A percentile compares a stretch with the other conserved stretches of the same genome.
phyloP scores from a whole-genome alignment of 371 early-diverging fungal genomes.

The Apophysomyces ossiformis region DNA sequence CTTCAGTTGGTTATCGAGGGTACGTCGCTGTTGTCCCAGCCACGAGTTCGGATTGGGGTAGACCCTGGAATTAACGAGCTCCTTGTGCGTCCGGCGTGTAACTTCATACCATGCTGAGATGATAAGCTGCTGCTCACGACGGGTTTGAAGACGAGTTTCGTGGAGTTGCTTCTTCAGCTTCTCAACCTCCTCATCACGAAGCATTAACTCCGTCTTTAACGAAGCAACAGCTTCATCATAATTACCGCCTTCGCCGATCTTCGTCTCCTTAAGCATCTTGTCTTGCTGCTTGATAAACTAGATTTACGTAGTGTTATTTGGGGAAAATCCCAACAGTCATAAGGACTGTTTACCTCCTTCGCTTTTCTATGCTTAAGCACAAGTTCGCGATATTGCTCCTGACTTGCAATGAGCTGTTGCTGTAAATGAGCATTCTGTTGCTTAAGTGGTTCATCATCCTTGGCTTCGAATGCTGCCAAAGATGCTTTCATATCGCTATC shows the following conservation, averaged over 20 bases:
- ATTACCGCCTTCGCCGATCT: constrained; percentile 27
- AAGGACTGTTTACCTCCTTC: constrained; percentile 61
- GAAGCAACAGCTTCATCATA: constrained; percentile 76
- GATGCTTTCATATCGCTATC: constrained; percentile 67
- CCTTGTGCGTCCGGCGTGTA: constrained; percentile 54
- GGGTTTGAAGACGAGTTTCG: constrained; percentile 60
- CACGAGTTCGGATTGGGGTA: constrained; percentile 72
- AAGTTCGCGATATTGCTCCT: constrained; percentile 64
- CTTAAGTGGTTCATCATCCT: constrained; percentile 67
- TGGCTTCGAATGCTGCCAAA: constrained; percentile 68
- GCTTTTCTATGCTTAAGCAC: constrained; percentile 70
- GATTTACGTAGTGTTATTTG: not conserved
- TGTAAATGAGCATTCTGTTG: constrained; percentile 63
- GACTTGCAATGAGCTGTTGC: constrained; percentile 54
- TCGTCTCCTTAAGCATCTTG: constrained; percentile 46
- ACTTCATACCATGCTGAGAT: constrained; percentile 80
- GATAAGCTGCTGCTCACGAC: constrained; percentile 75
- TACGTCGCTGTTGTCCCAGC: constrained; percentile 73
- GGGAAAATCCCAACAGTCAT: not conserved
- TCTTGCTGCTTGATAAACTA: constrained; percentile 63
- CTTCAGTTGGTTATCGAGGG: constrained; percentile 61
- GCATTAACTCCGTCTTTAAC: constrained; percentile 61
- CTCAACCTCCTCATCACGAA: constrained; percentile 73
- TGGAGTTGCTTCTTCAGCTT: constrained; percentile 65
- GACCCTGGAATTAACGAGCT: constrained; percentile 46